These are phyloP conservation scores for Mortierella sp. DNA, from an alignment of 371 early-diverging fungal genomes.

Conservation along the genomic window DNA sequence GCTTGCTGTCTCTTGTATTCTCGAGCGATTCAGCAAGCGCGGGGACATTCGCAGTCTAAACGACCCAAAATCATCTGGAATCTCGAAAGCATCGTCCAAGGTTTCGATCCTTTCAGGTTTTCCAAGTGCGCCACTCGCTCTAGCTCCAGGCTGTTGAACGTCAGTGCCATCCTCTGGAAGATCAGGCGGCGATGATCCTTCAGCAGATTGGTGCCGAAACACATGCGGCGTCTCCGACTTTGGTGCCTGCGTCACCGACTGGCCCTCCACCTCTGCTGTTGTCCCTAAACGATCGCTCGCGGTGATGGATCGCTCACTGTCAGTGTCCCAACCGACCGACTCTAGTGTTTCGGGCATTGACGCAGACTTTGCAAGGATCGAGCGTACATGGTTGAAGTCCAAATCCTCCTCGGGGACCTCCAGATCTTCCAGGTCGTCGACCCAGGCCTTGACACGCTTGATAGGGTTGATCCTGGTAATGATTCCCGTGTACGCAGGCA, in stretches of 20 bases:
- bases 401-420: conserved; percentile 48
- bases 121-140: background rate
- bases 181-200: background rate
- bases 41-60: conserved; percentile 17
- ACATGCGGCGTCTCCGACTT: background rate
- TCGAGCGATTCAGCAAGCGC: background rate
- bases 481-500: conserved; percentile 40
- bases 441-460: conserved; percentile 50
- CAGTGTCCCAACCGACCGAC: conserved; percentile 42
- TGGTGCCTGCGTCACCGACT: background rate
- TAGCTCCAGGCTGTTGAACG: background rate
- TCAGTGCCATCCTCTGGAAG: background rate
- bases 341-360: conserved; percentile 33
- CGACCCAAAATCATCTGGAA: conserved; percentile 31
- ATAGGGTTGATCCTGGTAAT: conserved; percentile 53
- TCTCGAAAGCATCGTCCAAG: conserved; percentile 48
- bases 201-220: background rate
- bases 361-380: conserved; percentile 35
- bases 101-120: conserved; percentile 38
- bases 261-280: background rate
- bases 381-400: conserved; percentile 42
- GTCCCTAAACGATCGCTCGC: conserved; percentile 12
- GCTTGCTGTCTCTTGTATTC: background rate
- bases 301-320: conserved; percentile 32
- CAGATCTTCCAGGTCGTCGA: conserved; percentile 49